Evolutionary conservation across 2,329 filamentous ascomycete species (phyloP), one percentile per base, ranked within the genome.

Genomic region (Purpureocillium takamizusanense): DNA sequence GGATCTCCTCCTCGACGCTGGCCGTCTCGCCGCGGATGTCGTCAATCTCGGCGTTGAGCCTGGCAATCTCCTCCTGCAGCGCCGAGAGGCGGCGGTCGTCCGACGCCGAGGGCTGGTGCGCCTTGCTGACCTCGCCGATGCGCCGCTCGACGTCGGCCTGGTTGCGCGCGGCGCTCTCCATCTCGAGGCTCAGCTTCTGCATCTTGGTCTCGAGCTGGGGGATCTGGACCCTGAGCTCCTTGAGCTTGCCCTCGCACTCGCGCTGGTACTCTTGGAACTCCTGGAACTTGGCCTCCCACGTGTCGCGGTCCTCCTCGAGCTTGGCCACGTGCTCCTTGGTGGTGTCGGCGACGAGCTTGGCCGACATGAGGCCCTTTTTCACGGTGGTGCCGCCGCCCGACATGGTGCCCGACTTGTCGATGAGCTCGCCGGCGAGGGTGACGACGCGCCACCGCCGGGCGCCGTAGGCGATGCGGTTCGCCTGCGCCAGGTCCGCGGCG

Each of bases 361-460:
- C 94, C 0, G 90, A 97, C 94, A 98, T 98, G 41, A 88, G 79
- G 1, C 94, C 94, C 55, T 82, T 87, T 51, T 90, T 89, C 40
- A 92, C 86, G 13, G 86, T 85, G 33, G 78, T 90, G 40, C 92
- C 92, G 70, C 92, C 92, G 69, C 92, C 92, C 42, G 86, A 95
- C 92, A 98, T 97, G 28, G 92, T 97, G 70, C 92, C 92, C 1
- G 90, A 95, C 58, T 94, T 94, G 65, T 98, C 92, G 49, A 98
- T 97, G 37, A 98, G 74, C 60, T 95, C 89, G 35, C 92, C 92
- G 43, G 89, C 87, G 2, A 98, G 75, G 0, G 92, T 98, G 31
- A 98, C 92, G 3, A 98, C 92, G 47, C 92, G 81, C 92, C 92
- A 98, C 59, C 92, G 72, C 66, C 81, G 86, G 33, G 86, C 86